phyloP scores from a whole-genome alignment of 2,329 filamentous ascomycete genomes.

The Sporothrix luriei region DNA sequence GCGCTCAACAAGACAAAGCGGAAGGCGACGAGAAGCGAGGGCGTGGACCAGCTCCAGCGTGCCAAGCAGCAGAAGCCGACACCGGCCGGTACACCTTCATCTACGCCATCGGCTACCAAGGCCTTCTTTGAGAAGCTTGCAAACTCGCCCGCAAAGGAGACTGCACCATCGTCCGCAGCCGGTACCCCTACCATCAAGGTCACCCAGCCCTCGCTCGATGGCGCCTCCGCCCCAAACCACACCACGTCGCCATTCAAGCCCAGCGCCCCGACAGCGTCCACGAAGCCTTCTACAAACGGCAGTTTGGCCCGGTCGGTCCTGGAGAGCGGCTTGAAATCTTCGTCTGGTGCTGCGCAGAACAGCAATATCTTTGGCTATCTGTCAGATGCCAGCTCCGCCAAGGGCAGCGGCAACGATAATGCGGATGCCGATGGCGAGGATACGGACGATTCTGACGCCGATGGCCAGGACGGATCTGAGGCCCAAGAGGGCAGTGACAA shows the following conservation, averaged over 20 bases:
- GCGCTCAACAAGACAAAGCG: slow-evolving; percentile 55
- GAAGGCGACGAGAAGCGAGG: slow-evolving; percentile 51
- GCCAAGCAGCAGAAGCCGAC: slow-evolving; percentile 54
- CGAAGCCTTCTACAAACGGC: slow-evolving; percentile 44
- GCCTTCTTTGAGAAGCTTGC: slow-evolving; percentile 61
- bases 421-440: slow-evolving; percentile 46
- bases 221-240: slow-evolving; percentile 33
- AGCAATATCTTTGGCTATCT: slow-evolving; percentile 66
- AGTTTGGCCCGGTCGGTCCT: slow-evolving; percentile 50
- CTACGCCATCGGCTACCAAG: slow-evolving; percentile 56
- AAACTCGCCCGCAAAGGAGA: slow-evolving; percentile 50
- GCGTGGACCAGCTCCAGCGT: slow-evolving; percentile 52
- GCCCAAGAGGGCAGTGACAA: slow-evolving; percentile 50
- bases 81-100: slow-evolving; percentile 3
- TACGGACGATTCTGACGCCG: slow-evolving; percentile 51
- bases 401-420: slow-evolving; percentile 55
- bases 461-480: slow-evolving; percentile 49
- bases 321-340: slow-evolving; percentile 39
- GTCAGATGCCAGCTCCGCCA: slow-evolving; percentile 58
- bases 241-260: slow-evolving; percentile 40
- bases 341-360: slow-evolving; percentile 30
- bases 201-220: slow-evolving; percentile 39
- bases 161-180: slow-evolving; percentile 32
- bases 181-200: slow-evolving; percentile 26
- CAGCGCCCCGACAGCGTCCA: slow-evolving; percentile 41